These are phyloP conservation scores for Apiotrichum siamense DNA, from an alignment of 1,284 basidiomycete genomes.

Conservation along the genomic window DNA sequence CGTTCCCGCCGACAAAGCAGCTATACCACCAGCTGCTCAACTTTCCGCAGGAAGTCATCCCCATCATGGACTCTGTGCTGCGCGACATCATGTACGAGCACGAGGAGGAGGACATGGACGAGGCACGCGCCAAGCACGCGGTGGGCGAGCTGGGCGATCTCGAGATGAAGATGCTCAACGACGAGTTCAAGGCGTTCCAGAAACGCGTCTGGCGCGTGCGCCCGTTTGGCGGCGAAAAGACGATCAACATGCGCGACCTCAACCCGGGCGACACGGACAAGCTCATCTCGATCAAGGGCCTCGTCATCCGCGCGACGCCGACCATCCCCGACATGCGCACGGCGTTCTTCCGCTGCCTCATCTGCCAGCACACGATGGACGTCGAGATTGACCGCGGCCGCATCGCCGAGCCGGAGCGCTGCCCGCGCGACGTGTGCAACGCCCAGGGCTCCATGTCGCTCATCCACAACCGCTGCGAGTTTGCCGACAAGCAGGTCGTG, in stretches of 20 bases:
- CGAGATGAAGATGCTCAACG: conserved; percentile 63
- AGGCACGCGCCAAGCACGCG: conserved; percentile 12
- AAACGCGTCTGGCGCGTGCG: conserved; percentile 81
- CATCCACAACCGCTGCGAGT: conserved; percentile 94
- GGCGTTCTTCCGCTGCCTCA: conserved; percentile 96
- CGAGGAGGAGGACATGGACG: conserved; percentile 64
- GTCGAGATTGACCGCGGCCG: conserved; percentile 94
- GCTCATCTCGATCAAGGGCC: conserved; percentile 88
- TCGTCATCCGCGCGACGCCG: conserved; percentile 94
- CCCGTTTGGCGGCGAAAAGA: conserved; percentile 69
- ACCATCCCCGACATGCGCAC: conserved; percentile 98
- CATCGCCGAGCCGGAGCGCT: conserved; percentile 84
- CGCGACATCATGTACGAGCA: conserved; percentile 82
- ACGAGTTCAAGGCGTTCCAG: conserved; percentile 73
- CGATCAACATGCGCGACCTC: conserved; percentile 83
- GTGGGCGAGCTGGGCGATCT: conserved; percentile 48
- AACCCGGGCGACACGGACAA: conserved; percentile 95
- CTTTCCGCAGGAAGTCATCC: conserved; percentile 94
- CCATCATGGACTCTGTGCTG: conserved; percentile 92
- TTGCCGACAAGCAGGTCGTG: conserved; percentile 91
- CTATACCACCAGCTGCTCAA: conserved; percentile 72
- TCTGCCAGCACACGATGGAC: conserved; percentile 88
- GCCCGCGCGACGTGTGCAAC: conserved; percentile 86
- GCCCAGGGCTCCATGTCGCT: conserved; percentile 84
- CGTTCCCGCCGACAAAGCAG: conserved; percentile 79